Evolutionary conservation across 805 yeast species (phyloP).

Genomic region (Lipomyces lipofer): DNA sequence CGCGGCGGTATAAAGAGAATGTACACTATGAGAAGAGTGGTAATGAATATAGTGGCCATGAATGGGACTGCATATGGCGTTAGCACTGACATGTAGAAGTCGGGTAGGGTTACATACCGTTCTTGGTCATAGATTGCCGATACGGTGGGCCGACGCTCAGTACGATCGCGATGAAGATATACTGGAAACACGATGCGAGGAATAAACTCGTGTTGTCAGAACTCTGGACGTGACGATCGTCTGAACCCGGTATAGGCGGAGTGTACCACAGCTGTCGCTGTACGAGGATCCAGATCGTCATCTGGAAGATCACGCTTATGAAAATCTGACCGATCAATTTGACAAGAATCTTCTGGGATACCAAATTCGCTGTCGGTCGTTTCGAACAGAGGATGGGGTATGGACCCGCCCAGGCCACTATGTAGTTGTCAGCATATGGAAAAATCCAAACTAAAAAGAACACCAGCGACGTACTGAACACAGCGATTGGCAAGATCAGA

Average conservation of each 20-base stretch:
- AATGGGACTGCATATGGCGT: conserved; percentile 55
- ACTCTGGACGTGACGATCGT: conserved; percentile 74
- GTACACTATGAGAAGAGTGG: conserved; percentile 51
- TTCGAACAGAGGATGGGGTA: conserved; percentile 58
- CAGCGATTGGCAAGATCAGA: conserved; percentile 89
- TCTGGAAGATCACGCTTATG: conserved; percentile 63
- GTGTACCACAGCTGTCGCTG: conserved; percentile 69
- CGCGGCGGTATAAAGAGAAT: conserved; percentile 59
- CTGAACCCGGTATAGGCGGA: conserved; percentile 54
- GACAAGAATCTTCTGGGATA: conserved; percentile 80
- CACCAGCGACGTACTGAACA: conserved; percentile 48
- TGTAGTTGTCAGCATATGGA: conserved; percentile 35
- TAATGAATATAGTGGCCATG: conserved; percentile 55
- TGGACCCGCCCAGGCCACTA: conserved; percentile 93
- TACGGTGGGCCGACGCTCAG: conserved; percentile 93
- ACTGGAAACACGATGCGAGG: conserved; percentile 81
- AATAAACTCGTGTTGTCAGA: conserved; percentile 89
- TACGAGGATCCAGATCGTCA: conserved; percentile 62
- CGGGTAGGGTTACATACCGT: conserved; percentile 33
- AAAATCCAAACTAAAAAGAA: not conserved
- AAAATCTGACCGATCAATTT: conserved; percentile 81
- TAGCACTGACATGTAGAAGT: not conserved
- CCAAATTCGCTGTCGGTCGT: conserved; percentile 91
- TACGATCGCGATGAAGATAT: conserved; percentile 79
- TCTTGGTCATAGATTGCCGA: conserved; percentile 69